Conservation (phyloP, 306 rosid species). For the Vigna trinervia region DNA sequence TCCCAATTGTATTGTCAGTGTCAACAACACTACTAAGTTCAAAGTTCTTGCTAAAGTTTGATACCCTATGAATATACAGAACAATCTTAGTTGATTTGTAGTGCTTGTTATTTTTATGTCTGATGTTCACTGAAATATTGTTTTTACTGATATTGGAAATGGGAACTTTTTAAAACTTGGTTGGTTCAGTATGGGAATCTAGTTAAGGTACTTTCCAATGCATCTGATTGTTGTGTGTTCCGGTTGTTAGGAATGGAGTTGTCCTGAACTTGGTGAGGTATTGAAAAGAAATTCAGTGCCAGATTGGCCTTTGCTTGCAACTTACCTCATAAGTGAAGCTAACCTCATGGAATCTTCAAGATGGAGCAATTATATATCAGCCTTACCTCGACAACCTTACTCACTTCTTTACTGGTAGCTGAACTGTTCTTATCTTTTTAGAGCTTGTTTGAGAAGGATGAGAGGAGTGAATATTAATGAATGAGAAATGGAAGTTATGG, state of each 20-base stretch:
- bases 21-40: not conserved
- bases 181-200: conserved; percentile 1
- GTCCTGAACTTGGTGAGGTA: conserved; percentile 72
- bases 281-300: conserved; percentile 78
- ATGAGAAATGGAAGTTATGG: not conserved
- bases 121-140: not conserved
- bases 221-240: conserved; percentile 28
- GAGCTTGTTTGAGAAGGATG: conserved; percentile 34
- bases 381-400: conserved; percentile 93
- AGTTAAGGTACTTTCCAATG: conserved; percentile 1
- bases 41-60: not conserved
- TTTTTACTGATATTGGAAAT: conserved; percentile 13
- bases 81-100: conserved; percentile 1
- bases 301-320: conserved; percentile 96
- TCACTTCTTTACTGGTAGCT: conserved; percentile 90
- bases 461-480: not conserved
- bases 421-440: conserved; percentile 27
- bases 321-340: conserved; percentile 94
- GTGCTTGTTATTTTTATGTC: not conserved
- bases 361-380: conserved; percentile 91
- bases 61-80: conserved; percentile 1
- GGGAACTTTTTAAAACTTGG: not conserved
- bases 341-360: conserved; percentile 79
- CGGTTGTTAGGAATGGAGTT: conserved; percentile 76
- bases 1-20: not conserved